Conservation (phyloP, 2,329 filamentous ascomycete genomes). For the Nemania diffusa region DNA sequence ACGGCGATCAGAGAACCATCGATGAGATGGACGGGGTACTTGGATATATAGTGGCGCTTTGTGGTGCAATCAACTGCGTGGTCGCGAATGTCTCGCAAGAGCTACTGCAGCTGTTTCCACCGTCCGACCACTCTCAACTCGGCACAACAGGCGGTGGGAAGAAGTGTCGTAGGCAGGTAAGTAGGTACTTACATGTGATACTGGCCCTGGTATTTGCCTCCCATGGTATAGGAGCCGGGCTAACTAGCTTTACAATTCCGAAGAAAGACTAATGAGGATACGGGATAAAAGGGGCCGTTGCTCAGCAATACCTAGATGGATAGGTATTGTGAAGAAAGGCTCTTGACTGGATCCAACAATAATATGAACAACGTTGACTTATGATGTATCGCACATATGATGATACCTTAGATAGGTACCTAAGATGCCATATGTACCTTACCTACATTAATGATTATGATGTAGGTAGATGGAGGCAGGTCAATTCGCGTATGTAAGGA, state of each 20-base stretch:
- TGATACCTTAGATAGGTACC: background rate
- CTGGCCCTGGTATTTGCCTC: conserved; percentile 24
- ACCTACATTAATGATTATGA: background rate
- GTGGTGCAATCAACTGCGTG: conserved; percentile 26
- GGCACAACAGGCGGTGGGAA: conserved; percentile 13
- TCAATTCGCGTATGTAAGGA: too few relatives aligned
- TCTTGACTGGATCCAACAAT: background rate
- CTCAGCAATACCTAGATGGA: too few relatives aligned
- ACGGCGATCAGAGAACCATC: background rate
- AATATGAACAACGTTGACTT: background rate
- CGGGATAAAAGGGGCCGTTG: background rate
- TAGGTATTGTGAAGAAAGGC: background rate
- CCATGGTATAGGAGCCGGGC: conserved; percentile 22
- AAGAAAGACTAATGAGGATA: background rate
- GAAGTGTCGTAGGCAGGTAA: background rate
- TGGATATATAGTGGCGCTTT: conserved; percentile 25
- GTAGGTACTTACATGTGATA: conserved; percentile 33
- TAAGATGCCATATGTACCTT: background rate
- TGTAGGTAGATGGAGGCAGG: background rate
- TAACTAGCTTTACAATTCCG: background rate
- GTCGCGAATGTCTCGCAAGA: conserved; percentile 20
- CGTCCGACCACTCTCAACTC: conserved; percentile 12
- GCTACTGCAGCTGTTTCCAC: conserved; percentile 29
- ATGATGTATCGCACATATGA: background rate
- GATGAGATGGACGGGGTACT: conserved; percentile 1